phyloP scores from a whole-genome alignment of 768 basidiomycete species.

The Hydnomerulius pinastri region DNA sequence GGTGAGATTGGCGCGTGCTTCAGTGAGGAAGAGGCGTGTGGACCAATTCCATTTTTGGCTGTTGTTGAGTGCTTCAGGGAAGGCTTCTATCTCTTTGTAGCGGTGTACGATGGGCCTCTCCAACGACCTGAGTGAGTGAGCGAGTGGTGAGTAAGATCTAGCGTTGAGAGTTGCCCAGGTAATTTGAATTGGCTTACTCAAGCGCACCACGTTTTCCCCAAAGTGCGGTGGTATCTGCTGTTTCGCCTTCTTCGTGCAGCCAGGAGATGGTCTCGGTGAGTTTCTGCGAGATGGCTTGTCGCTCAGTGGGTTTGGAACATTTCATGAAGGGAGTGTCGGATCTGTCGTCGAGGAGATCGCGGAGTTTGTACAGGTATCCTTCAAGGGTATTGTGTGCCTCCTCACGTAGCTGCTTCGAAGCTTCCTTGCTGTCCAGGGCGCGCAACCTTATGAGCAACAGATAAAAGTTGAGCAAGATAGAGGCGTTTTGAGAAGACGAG shows the following conservation, averaged over 20 bases:
- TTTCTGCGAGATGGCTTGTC: constrained; percentile 61
- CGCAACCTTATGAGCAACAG: constrained; percentile 59
- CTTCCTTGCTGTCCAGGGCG: constrained; percentile 76
- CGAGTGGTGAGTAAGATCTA: too few relatives aligned
- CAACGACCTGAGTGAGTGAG: constrained; percentile 48
- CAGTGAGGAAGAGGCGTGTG: constrained; percentile 80
- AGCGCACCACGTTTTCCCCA: constrained; percentile 74
- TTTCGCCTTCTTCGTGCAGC: constrained; percentile 83
- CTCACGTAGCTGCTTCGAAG: constrained; percentile 73
- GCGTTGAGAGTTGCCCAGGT: too few relatives aligned
- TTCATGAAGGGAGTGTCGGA: constrained; percentile 76
- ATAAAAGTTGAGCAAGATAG: constrained; percentile 1
- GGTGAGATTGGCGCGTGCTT: constrained; percentile 76
- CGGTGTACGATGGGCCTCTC: constrained; percentile 85
- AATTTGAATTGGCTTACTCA: too few relatives aligned
- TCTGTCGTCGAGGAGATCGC: constrained; percentile 75
- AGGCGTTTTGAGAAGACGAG: background rate
- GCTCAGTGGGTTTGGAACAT: constrained; percentile 76
- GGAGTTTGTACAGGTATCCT: constrained; percentile 88
- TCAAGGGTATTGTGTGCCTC: constrained; percentile 93
- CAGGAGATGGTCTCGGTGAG: constrained; percentile 78
- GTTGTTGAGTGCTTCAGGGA: constrained; percentile 80
- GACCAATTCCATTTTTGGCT: constrained; percentile 89
- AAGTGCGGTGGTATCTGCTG: constrained; percentile 75
- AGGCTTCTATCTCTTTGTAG: constrained; percentile 85